phyloP scores from a whole-genome alignment of 1,284 basidiomycete genomes.

The Papiliotrema terrestris region DNA sequence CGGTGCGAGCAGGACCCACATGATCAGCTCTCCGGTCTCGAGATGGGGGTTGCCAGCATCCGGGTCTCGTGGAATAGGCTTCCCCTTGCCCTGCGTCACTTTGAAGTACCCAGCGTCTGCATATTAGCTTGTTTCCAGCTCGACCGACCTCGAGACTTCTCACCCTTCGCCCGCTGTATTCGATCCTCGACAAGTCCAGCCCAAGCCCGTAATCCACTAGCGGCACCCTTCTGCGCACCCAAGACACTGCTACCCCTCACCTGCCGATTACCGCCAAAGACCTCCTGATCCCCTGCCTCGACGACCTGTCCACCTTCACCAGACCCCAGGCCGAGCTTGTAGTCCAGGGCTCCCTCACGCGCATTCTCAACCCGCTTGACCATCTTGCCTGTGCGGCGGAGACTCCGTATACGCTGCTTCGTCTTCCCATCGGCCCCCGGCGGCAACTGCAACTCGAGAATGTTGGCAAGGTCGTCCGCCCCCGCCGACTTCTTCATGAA shows the following conservation, averaged over 20 bases:
- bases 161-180: constrained; percentile 54
- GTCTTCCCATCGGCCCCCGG: constrained; percentile 55
- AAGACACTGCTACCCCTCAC: constrained; percentile 46
- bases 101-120: constrained; percentile 63
- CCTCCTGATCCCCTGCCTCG: constrained; percentile 53
- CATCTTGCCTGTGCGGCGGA: constrained; percentile 55
- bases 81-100: constrained; percentile 68
- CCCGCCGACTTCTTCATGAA: constrained; percentile 27
- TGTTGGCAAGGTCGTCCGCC: constrained; percentile 31
- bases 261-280: constrained; percentile 53
- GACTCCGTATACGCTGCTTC: constrained; percentile 56
- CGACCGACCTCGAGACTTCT: neutral
- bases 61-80: constrained; percentile 59
- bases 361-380: constrained; percentile 63
- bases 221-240: constrained; percentile 36
- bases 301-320: constrained; percentile 40
- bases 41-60: constrained; percentile 80
- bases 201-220: constrained; percentile 66
- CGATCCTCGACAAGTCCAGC: constrained; percentile 69
- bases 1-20: no score
- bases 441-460: constrained; percentile 41
- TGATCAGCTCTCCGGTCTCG: constrained; percentile 61
- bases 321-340: constrained; percentile 56
- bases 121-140: neutral
- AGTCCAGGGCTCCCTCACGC: constrained; percentile 70